phyloP scores from a whole-genome alignment of 2,329 filamentous ascomycete species.

The Cladophialophora carrionii region DNA sequence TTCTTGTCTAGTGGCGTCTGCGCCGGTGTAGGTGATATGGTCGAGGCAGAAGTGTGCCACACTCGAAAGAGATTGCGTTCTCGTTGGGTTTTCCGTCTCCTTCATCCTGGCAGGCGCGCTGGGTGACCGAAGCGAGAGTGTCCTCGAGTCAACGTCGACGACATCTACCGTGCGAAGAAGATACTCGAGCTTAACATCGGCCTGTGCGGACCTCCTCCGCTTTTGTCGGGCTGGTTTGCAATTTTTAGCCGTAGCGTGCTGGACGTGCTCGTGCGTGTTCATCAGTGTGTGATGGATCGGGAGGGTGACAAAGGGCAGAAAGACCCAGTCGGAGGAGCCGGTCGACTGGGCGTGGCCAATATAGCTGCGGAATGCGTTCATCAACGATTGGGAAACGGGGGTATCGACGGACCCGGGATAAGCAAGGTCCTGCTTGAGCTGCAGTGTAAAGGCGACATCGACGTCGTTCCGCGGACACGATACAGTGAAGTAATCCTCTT shows the following conservation, averaged over 20 bases:
- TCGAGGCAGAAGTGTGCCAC: conserved; percentile 22
- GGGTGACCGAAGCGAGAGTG: conserved; percentile 7
- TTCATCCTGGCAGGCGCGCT: neutral
- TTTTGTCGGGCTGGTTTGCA: neutral
- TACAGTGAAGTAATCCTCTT: conserved; percentile 19
- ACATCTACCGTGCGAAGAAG: conserved; percentile 27
- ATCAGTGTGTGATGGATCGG: conserved; percentile 11
- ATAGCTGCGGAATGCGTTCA: conserved; percentile 14
- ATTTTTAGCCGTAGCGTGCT: neutral
- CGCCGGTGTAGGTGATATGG: conserved; percentile 28
- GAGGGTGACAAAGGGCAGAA: conserved; percentile 28
- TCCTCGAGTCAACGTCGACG: conserved; percentile 30
- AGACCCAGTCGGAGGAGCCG: conserved; percentile 25
- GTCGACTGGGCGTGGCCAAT: conserved; percentile 12
- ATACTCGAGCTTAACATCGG: conserved; percentile 20
- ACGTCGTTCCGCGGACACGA: conserved; percentile 21
- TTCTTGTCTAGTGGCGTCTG: conserved; percentile 25
- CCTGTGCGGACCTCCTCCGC: neutral
- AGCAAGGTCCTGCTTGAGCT: conserved; percentile 25
- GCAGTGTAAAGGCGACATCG: conserved; percentile 22
- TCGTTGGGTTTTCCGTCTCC: neutral
- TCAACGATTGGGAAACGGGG: neutral
- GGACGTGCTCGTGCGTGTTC: neutral
- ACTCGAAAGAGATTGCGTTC: neutral
- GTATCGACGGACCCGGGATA: conserved; percentile 17